Base-by-base conservation (phyloP, 139 green algal genomes). In the Deuterostichococcus epilithicus region DNA sequence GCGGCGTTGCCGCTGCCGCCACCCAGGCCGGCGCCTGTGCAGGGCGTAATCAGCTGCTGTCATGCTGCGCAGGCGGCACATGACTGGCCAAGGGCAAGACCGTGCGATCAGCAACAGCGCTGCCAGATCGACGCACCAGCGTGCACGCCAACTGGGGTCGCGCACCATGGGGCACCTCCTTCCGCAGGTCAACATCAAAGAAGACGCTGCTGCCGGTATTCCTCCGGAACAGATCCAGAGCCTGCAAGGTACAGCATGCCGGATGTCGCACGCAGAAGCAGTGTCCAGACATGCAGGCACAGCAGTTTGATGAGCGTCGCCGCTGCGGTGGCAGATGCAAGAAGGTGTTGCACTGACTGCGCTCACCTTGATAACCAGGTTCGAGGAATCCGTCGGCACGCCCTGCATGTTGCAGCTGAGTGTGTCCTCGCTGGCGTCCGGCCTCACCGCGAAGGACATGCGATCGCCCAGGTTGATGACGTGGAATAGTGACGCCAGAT, bases 401-500 rank as follows among this genome's bases (percentile, higher is more conserved):
- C 85, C 91, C 3, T 81, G 76, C 76, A 94, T 86, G 58, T 90
- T 92, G 85, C 93, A 97, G 20, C 75, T 81, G 28, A 99, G 87
- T 44, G 65, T 75, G 75, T 99, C 96, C 2, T 74, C 22, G 2
- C 58, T 80, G 8, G 85, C 73, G 1, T 80, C 86, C 22, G 84
- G 76, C 52, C 90, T 70, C 70, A 80, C 37, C 0, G 75, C 67
- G 63, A 98, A 94, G 34, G 84, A 83, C 90, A 99, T 93, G 37
- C 84, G 78, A 79, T 99, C 96, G 0, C 96, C 95, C 32, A 98
- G 82, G 83, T 97, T 94, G 76, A 99, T 98, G 0, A 96, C 93
- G 74, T 99, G 95, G 78, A 99, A 99, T 0, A 99, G 86, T 2
- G 92, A 97, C 13, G 96, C 96, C 68, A 99, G 82, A 75, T 99